phyloP scores from a whole-genome alignment of 257 asterid species.

The Solanum chmielewskii region DNA sequence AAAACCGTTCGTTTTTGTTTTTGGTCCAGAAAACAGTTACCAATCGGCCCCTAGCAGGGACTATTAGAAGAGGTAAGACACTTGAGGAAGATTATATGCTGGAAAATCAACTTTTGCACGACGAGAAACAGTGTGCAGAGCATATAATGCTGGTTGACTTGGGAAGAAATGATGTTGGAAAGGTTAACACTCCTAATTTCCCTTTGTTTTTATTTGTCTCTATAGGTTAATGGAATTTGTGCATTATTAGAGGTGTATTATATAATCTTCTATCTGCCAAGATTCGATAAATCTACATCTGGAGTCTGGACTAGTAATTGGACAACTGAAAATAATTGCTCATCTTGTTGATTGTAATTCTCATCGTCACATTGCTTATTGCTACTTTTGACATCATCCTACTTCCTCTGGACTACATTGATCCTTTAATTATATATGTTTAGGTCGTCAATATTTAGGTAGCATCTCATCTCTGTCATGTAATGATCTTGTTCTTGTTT shows the following conservation, averaged over 20 bases:
- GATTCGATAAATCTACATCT: neutral
- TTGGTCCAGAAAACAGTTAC: conserved; percentile 52
- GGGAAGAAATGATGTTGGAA: conserved; percentile 99
- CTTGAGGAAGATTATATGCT: conserved; percentile 76
- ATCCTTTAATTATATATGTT: neutral
- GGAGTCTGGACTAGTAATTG: neutral
- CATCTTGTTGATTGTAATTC: neutral
- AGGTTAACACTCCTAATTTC: conserved; percentile 32
- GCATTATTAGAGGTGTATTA: neutral
- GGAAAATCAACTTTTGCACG: conserved; percentile 77
- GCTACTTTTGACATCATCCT: neutral
- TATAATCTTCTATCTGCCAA: neutral
- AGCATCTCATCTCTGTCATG: neutral
- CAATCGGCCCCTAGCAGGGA: conserved; percentile 95
- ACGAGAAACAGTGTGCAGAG: conserved; percentile 93
- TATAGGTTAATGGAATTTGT: neutral
- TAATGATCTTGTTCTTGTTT: neutral
- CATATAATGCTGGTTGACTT: conserved; percentile 98
- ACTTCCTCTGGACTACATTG: neutral
- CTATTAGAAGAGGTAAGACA: conserved; percentile 89
- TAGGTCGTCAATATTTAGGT: neutral
- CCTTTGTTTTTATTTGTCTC: neutral
- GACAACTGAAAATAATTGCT: neutral
- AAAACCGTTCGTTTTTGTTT: neutral
- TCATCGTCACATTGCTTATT: neutral